phyloP scores from a whole-genome alignment of 2,329 filamentous ascomycete species.

The Tothia fuscella region DNA sequence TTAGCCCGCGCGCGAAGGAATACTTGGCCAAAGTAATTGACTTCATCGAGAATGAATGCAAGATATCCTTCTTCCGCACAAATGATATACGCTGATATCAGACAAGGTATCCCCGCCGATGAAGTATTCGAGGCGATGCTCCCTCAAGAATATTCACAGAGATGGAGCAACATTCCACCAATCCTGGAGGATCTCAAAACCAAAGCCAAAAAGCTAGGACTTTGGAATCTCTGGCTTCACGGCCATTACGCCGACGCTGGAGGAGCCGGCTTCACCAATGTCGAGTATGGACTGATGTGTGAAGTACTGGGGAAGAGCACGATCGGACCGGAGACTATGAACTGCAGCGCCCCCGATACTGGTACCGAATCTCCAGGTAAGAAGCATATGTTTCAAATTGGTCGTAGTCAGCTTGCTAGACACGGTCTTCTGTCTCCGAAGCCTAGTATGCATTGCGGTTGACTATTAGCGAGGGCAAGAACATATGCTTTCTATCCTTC shows the following conservation, averaged over 20 bases:
- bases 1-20: conserved; percentile 4
- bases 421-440: too few species aligned
- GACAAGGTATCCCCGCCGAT: conserved; percentile 49
- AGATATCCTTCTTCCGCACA: neutral
- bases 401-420: too few species aligned
- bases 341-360: conserved; percentile 84
- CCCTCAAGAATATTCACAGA: conserved; percentile 46
- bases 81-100: neutral
- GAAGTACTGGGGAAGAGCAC: conserved; percentile 84
- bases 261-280: conserved; percentile 84
- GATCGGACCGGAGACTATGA: conserved; percentile 60
- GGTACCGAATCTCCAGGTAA: conserved; percentile 96
- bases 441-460: too few species aligned
- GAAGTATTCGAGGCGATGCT: conserved; percentile 69
- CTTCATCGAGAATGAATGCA: conserved; percentile 88
- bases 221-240: conserved; percentile 98
- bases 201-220: conserved; percentile 66
- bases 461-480: too few species aligned
- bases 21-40: conserved; percentile 55
- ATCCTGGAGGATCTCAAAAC: conserved; percentile 83
- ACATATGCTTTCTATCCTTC: too few species aligned
- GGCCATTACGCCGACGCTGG: conserved; percentile 92
- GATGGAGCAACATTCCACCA: conserved; percentile 69
- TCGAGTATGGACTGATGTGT: conserved; percentile 97
- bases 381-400: too few species aligned